Evolutionary conservation across 164 flowering plant species (phyloP).

Genomic region (Vitis vinifera): ASM3070453v1 NC_081813.1:7415501-7416000

Average conservation of each 20-base stretch:
- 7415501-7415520: conserved; percentile 53
- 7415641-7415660: conserved; percentile 34
- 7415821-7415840: conserved; percentile 43
- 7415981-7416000: conserved; percentile 38
- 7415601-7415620: conserved; percentile 36
- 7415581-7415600: conserved; percentile 25
- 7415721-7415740: conserved; percentile 49
- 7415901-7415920: conserved; percentile 30
- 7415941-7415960: conserved; percentile 46
- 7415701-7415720: conserved; percentile 38
- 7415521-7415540: conserved; percentile 37
- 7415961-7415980: conserved; percentile 40
- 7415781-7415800: conserved; percentile 31
- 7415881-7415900: conserved; percentile 26
- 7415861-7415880: conserved; percentile 28
- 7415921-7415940: conserved; percentile 26
- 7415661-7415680: conserved; percentile 20
- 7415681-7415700: conserved; percentile 33
- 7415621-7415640: conserved; percentile 39
- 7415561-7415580: conserved; percentile 50
- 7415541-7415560: conserved; percentile 40
- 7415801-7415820: conserved; percentile 47
- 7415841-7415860: conserved; percentile 23
- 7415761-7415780: conserved; percentile 29
- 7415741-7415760: conserved; percentile 37